A percentile compares a stretch with the other conserved stretches of the same genome.
Evolutionary conservation across 1,284 basidiomycete species (phyloP).

Genomic region (Mycena citricolor): DNA sequence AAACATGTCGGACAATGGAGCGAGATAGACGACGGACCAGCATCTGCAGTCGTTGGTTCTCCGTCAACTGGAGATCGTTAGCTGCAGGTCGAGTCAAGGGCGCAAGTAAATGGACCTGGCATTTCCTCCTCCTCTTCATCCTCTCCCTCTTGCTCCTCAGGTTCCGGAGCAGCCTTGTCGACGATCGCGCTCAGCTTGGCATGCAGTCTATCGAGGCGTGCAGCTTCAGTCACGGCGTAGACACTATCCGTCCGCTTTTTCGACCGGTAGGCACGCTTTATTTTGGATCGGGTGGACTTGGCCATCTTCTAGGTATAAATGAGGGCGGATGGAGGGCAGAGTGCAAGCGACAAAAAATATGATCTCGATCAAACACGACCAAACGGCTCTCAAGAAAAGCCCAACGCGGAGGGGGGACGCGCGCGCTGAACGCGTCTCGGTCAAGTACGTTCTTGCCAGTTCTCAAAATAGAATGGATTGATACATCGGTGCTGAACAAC

Average conservation of each 20-base stretch:
- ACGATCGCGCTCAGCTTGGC: constrained; percentile 62
- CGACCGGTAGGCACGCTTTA: constrained; percentile 81
- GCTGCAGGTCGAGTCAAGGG: constrained; percentile 29
- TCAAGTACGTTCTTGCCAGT: no score
- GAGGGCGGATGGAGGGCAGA: constrained; percentile 21
- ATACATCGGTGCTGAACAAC: no score
- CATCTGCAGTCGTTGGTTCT: no score
- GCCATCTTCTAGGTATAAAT: constrained; percentile 58
- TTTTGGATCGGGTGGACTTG: constrained; percentile 89
- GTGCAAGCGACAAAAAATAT: no score
- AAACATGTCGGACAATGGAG: constrained; percentile 7
- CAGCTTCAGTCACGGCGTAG: constrained; percentile 85
- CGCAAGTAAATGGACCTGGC: constrained; percentile 59
- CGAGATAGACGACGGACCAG: constrained; percentile 7
- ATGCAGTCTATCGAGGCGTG: constrained; percentile 77
- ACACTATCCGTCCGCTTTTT: constrained; percentile 84
- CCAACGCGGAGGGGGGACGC: no score
- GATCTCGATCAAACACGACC: no score
- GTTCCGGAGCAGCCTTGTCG: constrained; percentile 41
- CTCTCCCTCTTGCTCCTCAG: constrained; percentile 34
- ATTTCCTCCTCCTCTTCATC: constrained; percentile 34
- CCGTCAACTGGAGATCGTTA: not conserved
- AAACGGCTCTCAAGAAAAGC: no score
- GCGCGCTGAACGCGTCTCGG: no score
- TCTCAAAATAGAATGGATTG: no score